These are phyloP conservation scores for Stevia rebaudiana DNA, from an alignment of 140 eudicot genomes.

Conservation along the genomic window DNA sequence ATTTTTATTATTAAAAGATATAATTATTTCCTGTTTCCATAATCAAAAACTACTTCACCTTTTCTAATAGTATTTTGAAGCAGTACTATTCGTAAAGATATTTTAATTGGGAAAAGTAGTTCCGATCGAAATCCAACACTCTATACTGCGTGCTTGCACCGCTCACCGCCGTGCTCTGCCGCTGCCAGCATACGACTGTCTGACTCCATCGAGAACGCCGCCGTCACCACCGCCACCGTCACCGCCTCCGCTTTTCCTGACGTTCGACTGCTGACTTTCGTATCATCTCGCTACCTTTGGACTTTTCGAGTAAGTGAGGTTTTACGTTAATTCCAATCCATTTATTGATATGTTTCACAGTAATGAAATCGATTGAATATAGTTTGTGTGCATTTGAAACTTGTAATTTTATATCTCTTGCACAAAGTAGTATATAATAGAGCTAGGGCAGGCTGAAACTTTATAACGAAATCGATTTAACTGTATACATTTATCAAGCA, in stretches of 20 bases:
- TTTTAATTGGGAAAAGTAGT: no score
- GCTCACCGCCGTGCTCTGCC: no score
- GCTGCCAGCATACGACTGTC: no score
- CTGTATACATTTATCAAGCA: constrained; percentile 7
- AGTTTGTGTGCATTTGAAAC: background rate
- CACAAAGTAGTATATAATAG: background rate
- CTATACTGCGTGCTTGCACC: no score
- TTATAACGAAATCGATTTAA: background rate
- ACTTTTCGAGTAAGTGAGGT: constrained; percentile 15
- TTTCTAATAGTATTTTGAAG: no score
- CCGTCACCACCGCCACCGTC: background rate
- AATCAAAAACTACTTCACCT: no score
- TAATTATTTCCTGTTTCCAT: no score
- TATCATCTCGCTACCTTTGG: background rate
- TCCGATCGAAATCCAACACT: no score
- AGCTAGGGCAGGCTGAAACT: constrained; percentile 11
- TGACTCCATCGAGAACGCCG: no score
- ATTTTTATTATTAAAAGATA: no score
- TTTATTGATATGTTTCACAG: background rate
- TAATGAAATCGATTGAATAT: background rate
- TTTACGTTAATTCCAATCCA: constrained; percentile 4
- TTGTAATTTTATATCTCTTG: background rate
- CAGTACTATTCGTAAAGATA: no score
- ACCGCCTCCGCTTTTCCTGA: constrained; percentile 2
- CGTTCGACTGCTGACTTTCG: constrained; percentile 3